phyloP scores from a whole-genome alignment of 345 rosid species.

The Eucalyptus sp. region DNA sequence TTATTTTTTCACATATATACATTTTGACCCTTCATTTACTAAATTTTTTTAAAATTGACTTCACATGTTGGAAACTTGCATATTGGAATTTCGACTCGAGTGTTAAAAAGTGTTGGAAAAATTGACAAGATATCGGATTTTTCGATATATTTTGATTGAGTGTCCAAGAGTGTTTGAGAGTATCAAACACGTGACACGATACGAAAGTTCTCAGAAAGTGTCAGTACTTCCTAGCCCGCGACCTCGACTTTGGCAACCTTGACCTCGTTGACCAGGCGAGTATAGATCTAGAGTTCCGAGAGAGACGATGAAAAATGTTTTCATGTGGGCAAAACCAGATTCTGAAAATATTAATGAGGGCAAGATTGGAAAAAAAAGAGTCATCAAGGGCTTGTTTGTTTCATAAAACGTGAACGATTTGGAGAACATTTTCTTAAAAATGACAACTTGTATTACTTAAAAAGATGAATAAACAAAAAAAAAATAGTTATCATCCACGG shows the following conservation, averaged over 20 bases:
- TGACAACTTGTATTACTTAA: not conserved
- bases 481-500: accelerated
- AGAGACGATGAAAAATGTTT: not conserved
- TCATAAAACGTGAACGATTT: too few species aligned
- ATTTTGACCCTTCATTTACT: too few species aligned
- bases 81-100: accelerated
- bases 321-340: not conserved
- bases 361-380: not conserved
- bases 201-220: accelerated
- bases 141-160: accelerated
- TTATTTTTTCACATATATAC: too few species aligned
- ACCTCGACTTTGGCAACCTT: not conserved
- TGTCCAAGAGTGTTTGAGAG: accelerated
- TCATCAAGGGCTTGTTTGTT: not conserved
- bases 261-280: accelerated
- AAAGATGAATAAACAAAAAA: too few species aligned
- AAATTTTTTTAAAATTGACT: accelerated
- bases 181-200: accelerated
- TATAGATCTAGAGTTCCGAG: not conserved
- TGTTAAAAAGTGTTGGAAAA: accelerated
- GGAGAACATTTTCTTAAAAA: not conserved
- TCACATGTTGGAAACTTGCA: accelerated
- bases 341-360: not conserved
- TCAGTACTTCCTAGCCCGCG: accelerated
- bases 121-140: accelerated